These are phyloP conservation scores for Peniophora sp. DNA, from an alignment of 1,284 basidiomycete genomes.

Conservation along the genomic window DNA sequence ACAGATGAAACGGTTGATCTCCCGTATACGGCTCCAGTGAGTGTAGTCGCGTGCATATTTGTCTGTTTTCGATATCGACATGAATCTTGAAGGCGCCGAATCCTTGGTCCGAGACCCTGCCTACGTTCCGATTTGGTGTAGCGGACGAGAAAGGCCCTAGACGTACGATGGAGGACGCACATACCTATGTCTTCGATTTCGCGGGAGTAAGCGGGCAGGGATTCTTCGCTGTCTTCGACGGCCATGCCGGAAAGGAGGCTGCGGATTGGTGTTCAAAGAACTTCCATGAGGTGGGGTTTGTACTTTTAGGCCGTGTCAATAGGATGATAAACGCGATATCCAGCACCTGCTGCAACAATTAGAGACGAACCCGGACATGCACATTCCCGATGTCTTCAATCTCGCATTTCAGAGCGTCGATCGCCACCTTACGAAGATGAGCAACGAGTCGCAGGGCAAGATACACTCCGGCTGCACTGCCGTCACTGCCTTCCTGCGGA, in stretches of 20 bases:
- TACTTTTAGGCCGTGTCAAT: too few species aligned
- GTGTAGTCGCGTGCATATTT: background rate
- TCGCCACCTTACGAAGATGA: conserved; percentile 69
- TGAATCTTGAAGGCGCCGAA: conserved; percentile 27
- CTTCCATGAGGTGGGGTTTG: conserved; percentile 96
- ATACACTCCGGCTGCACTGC: conserved; percentile 97
- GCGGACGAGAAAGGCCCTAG: conserved; percentile 89
- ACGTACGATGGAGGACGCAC: conserved; percentile 96
- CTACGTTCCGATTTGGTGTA: conserved; percentile 78
- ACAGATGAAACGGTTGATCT: background rate
- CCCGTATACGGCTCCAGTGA: conserved; percentile 10
- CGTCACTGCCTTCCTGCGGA: conserved; percentile 93
- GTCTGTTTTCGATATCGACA: background rate
- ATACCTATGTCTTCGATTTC: conserved; percentile 94
- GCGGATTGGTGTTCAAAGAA: conserved; percentile 98
- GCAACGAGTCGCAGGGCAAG: conserved; percentile 78
- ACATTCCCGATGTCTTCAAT: conserved; percentile 88
- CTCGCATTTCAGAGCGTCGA: conserved; percentile 93
- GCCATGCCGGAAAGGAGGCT: conserved; percentile 97
- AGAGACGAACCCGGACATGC: conserved; percentile 36
- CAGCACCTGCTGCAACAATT: conserved; percentile 33
- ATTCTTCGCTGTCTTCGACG: conserved; percentile 97
- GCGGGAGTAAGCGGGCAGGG: conserved; percentile 88
- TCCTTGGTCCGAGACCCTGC: conserved; percentile 34
- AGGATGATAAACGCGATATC: background rate